These are phyloP conservation scores for Kwoniella botswanensis DNA, from an alignment of 768 basidiomycete species.

Conservation along the genomic window DNA sequence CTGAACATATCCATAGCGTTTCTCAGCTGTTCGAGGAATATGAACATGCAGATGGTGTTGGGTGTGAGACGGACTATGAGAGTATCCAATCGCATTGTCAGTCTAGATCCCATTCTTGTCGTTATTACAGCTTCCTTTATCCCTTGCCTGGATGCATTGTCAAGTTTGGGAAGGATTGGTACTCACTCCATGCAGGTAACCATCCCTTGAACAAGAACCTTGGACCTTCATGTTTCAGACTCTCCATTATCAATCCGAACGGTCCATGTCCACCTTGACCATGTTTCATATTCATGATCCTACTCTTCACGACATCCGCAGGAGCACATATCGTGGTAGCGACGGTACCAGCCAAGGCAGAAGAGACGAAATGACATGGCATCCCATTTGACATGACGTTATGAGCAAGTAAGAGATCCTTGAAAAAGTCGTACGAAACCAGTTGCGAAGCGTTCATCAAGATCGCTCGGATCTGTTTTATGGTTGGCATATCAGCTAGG, in stretches of 20 bases:
- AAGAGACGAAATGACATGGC: slow-evolving; percentile 53
- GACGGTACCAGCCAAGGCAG: slow-evolving; percentile 53
- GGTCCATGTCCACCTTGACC: slow-evolving; percentile 35
- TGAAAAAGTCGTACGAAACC: slow-evolving; percentile 57
- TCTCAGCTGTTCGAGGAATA: slow-evolving; percentile 57
- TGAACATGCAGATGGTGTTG: slow-evolving; percentile 55
- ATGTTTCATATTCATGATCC: slow-evolving; percentile 50
- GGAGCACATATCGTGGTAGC: slow-evolving; percentile 57
- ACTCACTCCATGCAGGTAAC: slow-evolving; percentile 58
- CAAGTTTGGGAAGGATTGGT: background rate
- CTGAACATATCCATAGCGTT: slow-evolving; percentile 46
- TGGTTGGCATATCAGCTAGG: background rate
- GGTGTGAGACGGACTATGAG: slow-evolving; percentile 52
- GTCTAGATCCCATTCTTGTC: background rate
- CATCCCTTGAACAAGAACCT: slow-evolving; percentile 57
- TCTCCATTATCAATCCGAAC: slow-evolving; percentile 36
- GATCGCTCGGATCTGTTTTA: slow-evolving; percentile 54
- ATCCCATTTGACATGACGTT: slow-evolving; percentile 46
- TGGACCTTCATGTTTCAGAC: slow-evolving; percentile 47
- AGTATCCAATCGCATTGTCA: background rate
- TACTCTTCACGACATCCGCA: slow-evolving; percentile 54
- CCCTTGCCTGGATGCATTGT: too few species aligned
- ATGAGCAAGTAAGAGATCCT: slow-evolving; percentile 43
- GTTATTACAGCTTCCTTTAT: too few species aligned
- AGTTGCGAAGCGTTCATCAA: slow-evolving; percentile 57